Conservation (phyloP, 164 flowering plant species). For the Vitis rupestris region DNA sequence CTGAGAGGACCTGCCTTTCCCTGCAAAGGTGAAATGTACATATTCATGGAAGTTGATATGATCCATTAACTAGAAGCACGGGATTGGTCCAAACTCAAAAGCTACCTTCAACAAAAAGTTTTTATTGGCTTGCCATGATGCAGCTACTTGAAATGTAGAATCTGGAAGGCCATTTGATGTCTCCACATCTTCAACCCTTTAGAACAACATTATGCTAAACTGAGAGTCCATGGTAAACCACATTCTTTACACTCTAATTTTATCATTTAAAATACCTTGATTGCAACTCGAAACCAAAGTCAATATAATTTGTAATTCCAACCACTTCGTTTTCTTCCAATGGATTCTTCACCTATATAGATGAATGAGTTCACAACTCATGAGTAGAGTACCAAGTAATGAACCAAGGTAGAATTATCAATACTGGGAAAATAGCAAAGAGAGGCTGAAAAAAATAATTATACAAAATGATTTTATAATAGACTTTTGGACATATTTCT, state of each 20-base stretch:
- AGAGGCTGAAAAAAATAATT: too few relatives aligned
- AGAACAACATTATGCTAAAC: slow-evolving; percentile 5
- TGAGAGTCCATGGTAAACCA: background rate
- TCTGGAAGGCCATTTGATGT: slow-evolving; percentile 40
- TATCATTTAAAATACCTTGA: slow-evolving; percentile 54
- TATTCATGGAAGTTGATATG: background rate
- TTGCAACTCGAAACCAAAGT: slow-evolving; percentile 86
- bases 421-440: too few relatives aligned
- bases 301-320: slow-evolving; percentile 94
- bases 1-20: slow-evolving; percentile 81
- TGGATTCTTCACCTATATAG: slow-evolving; percentile 84
- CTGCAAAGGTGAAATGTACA: slow-evolving; percentile 30
- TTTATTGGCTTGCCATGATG: slow-evolving; percentile 98
- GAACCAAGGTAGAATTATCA: background rate
- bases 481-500: too few relatives aligned
- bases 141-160: slow-evolving; percentile 81
- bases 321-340: slow-evolving; percentile 76
- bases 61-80: background rate
- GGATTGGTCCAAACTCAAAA: background rate
- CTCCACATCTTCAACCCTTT: slow-evolving; percentile 57
- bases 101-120: slow-evolving; percentile 85
- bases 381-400: background rate
- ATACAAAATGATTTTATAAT: too few relatives aligned
- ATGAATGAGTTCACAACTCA: slow-evolving; percentile 12
- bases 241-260: background rate